phyloP scores from a whole-genome alignment of 2,329 filamentous ascomycete species.

The Camillea tinctor region DNA sequence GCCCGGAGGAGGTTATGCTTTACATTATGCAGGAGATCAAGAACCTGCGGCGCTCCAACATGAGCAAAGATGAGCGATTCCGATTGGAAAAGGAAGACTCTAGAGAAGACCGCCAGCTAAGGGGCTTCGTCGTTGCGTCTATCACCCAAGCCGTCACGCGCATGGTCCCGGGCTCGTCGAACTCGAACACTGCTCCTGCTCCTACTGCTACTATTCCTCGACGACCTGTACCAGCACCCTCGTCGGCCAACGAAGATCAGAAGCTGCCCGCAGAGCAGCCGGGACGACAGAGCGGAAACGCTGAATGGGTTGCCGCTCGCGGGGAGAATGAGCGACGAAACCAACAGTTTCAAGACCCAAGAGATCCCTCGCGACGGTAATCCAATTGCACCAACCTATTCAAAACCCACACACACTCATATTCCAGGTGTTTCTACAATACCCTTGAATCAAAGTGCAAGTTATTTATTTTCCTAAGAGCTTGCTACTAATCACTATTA shows the following conservation, averaged over 20 bases:
- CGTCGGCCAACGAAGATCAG: conserved; percentile 48
- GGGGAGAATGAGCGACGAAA: conserved; percentile 42
- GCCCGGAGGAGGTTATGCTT: conserved; percentile 84
- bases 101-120: conserved; percentile 71
- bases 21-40: conserved; percentile 93
- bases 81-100: conserved; percentile 77
- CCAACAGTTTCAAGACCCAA: conserved; percentile 41
- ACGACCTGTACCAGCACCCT: conserved; percentile 12
- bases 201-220: conserved; percentile 16
- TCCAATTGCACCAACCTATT: background rate
- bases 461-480: background rate
- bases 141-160: conserved; percentile 72
- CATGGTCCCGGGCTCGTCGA: conserved; percentile 53
- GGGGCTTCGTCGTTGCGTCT: conserved; percentile 69
- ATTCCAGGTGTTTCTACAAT: background rate
- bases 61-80: conserved; percentile 83
- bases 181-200: conserved; percentile 21
- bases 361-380: conserved; percentile 39
- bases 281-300: conserved; percentile 48
- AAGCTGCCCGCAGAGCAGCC: conserved; percentile 62
- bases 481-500: conserved; percentile 14
- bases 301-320: conserved; percentile 50
- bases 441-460: background rate
- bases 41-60: conserved; percentile 75
- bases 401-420: background rate